Percentiles rank a stretch among this genome's conserved stretches.
These are phyloP conservation scores for Pestalotiopsis sp. DNA, from an alignment of 2,329 filamentous ascomycete genomes.

Conservation along the genomic window DNA sequence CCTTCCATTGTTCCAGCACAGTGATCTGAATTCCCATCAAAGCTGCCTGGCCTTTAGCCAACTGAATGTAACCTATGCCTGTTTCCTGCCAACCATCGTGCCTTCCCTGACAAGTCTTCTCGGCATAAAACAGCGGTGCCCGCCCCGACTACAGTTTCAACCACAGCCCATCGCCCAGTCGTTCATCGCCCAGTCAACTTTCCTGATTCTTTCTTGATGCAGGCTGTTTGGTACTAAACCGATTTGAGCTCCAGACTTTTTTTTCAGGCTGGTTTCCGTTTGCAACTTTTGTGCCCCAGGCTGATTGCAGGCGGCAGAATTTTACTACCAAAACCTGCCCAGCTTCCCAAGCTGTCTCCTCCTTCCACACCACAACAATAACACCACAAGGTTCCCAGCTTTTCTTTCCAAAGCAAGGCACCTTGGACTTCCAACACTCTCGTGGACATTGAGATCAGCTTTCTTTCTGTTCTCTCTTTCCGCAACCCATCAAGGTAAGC, in stretches of 20 bases:
- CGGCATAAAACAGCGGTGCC: neutral
- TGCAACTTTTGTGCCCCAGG: neutral
- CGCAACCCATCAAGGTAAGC: neutral
- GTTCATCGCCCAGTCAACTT: neutral
- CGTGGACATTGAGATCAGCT: neutral
- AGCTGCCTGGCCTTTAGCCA: too few species aligned
- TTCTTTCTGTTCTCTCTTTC: neutral
- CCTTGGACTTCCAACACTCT: neutral
- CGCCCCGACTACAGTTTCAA: neutral
- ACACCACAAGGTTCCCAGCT: neutral
- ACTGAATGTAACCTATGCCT: too few species aligned
- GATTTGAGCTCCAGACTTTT: neutral
- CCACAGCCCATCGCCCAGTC: neutral
- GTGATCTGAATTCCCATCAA: too few species aligned
- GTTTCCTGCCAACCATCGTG: neutral
- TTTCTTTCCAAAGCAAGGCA: neutral
- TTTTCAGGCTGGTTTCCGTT: neutral
- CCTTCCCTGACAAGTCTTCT: neutral
- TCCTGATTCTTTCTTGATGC: too few species aligned
- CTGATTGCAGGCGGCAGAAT: neutral
- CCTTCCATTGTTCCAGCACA: too few species aligned
- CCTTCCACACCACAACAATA: neutral
- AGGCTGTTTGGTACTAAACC: too few species aligned
- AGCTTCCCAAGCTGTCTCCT: neutral
- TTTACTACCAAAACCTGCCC: neutral